These are phyloP conservation scores for Colletotrichum limetticola DNA, from an alignment of 2,329 filamentous ascomycete species.

Conservation along the genomic window DNA sequence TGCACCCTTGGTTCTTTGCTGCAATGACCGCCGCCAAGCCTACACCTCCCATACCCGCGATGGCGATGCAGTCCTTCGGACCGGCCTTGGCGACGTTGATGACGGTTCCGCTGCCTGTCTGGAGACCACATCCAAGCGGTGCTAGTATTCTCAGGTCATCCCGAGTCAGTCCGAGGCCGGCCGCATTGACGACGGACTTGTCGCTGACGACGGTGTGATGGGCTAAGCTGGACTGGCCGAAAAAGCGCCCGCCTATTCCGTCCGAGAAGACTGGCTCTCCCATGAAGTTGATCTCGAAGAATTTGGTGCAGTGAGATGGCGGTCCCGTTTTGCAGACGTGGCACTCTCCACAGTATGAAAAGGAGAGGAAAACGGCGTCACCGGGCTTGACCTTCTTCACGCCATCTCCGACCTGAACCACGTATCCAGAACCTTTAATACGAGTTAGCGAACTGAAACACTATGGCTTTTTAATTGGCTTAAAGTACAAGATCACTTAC, in stretches of 20 bases:
- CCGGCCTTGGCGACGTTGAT: conserved; percentile 44
- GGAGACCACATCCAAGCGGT: conserved; percentile 48
- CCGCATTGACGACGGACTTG: conserved; percentile 42
- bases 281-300: conserved; percentile 59
- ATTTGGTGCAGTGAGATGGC: conserved; percentile 60
- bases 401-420: conserved; percentile 53
- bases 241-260: conserved; percentile 42
- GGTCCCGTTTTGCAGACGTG: conserved; percentile 57
- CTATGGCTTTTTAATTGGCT: too few species aligned
- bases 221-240: conserved; percentile 48
- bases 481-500: conserved; percentile 38
- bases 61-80: conserved; percentile 40
- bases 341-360: conserved; percentile 52
- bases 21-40: conserved; percentile 49
- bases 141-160: conserved; percentile 44
- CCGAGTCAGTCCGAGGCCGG: conserved; percentile 3
- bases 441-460: neutral
- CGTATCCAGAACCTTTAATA: conserved; percentile 54
- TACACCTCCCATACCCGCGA: conserved; percentile 48
- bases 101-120: conserved; percentile 49
- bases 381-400: conserved; percentile 59
- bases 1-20: conserved; percentile 40
- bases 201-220: conserved; percentile 42
- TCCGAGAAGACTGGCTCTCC: conserved; percentile 23
- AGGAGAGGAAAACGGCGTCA: conserved; percentile 64